Base-by-base conservation (phyloP, 2,329 filamentous ascomycete genomes). In the Aspergillus amoenus region DNA sequence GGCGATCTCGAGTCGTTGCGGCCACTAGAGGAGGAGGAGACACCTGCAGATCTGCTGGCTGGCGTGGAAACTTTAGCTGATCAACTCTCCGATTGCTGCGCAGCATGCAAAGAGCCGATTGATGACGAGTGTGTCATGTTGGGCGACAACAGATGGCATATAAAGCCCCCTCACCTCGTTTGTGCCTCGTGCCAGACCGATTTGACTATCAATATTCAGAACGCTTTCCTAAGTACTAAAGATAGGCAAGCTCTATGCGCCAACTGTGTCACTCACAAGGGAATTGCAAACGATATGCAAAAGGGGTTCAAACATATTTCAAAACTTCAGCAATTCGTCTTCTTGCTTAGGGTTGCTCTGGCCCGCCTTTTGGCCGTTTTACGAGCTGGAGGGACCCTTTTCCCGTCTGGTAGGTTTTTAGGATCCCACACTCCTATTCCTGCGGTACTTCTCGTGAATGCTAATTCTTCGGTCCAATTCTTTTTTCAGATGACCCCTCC, bases 251-350 rank as follows among this genome's bases (percentile, higher is more conserved):
- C 93, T 3, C 87, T 88, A 62, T 97, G 94, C 77, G 81, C 74
- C 54, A 81, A 78, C 47, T 96, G 91, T 70, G 82, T 78, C 40
- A 66, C 75, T 59, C 72, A 76, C 32, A 71, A 70, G 48, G 70
- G 72, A n/a, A 81, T 82, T 64, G 79, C 80, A 50, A 79, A 82
- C 8, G 86, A 87, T 60, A 77, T 79, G 2, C 76, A 81, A 59
- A 77, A 76, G n/a, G 84, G 83, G 0, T 90, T 97, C 68, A 83
- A 88, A 59, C 84, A 86, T 60, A 85, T 97, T 39, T 90, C 90
- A 17, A 92, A 95, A 72, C 80, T 99, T 54, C 89, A 94, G 70
- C 93, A 99, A 78, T 99, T 96, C 70, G 88, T 97, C 5, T 97
- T 97, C 74, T 80, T 99, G 18, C 82, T 99, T 41, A 87, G 91